These are phyloP conservation scores for Ganoderma sp. DNA, from an alignment of 1,284 basidiomycete genomes.

Conservation along the genomic window DNA sequence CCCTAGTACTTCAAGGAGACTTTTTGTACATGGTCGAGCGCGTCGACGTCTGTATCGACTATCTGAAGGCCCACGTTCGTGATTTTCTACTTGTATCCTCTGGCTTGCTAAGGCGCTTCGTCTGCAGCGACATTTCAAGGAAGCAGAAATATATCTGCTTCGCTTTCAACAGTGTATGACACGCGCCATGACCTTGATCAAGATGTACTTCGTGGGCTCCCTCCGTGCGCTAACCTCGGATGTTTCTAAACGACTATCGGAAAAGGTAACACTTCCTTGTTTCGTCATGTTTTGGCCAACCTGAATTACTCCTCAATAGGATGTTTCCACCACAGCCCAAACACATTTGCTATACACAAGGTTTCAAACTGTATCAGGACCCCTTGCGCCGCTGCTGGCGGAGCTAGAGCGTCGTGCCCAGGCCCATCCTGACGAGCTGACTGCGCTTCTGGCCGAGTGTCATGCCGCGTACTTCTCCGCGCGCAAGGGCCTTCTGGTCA, in stretches of 20 bases:
- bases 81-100: slow-evolving; percentile 14
- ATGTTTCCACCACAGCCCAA: slow-evolving; percentile 82
- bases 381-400: slow-evolving; percentile 76
- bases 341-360: slow-evolving; percentile 89
- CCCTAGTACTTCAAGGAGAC: slow-evolving; percentile 85
- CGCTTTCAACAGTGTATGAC: slow-evolving; percentile 97
- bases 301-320: slow-evolving; percentile 48
- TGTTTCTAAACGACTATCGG: slow-evolving; percentile 72
- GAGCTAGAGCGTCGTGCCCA: slow-evolving; percentile 83
- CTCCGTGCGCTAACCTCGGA: slow-evolving; percentile 78
- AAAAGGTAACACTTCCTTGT: slow-evolving; percentile 56
- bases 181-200: slow-evolving; percentile 93
- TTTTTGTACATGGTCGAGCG: slow-evolving; percentile 94
- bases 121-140: slow-evolving; percentile 81
- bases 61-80: slow-evolving; percentile 83
- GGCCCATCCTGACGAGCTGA: slow-evolving; percentile 78
- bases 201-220: slow-evolving; percentile 90
- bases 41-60: slow-evolving; percentile 90
- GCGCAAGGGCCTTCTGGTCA: slow-evolving; percentile 73
- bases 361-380: slow-evolving; percentile 74
- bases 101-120: neutral
- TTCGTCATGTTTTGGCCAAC: neutral
- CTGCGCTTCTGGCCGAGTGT: slow-evolving; percentile 81
- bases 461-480: slow-evolving; percentile 81
- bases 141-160: slow-evolving; percentile 89